Evolutionary conservation across 202 grass and related monocot species (phyloP).

Genomic region (Carex arenaria): DNA sequence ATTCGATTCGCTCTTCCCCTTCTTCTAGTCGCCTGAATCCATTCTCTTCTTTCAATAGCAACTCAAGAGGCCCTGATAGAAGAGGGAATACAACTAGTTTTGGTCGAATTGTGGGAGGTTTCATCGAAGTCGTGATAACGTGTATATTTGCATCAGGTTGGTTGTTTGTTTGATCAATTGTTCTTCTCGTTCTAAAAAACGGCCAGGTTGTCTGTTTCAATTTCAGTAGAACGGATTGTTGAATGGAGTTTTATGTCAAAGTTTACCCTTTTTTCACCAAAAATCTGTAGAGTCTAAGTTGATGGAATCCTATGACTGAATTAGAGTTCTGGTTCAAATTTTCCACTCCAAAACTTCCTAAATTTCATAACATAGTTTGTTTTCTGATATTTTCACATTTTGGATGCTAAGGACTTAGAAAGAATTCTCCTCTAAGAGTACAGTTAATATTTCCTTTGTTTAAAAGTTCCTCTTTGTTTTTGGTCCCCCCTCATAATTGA

Average conservation of each 20-base stretch:
- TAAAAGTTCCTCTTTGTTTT: neutral
- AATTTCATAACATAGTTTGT: neutral
- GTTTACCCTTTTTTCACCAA: neutral
- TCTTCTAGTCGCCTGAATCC: slow-evolving; percentile 9
- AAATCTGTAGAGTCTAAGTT: neutral
- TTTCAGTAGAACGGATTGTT: neutral
- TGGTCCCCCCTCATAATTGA: neutral
- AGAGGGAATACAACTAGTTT: neutral
- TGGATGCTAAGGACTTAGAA: neutral
- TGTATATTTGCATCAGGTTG: slow-evolving; percentile 54
- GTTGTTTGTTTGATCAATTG: neutral
- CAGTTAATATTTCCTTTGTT: no score
- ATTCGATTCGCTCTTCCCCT: slow-evolving; percentile 13
- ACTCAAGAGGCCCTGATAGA: neutral
- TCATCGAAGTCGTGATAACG: slow-evolving; percentile 35
- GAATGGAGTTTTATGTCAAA: neutral
- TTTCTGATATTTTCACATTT: neutral
- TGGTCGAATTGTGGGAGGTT: slow-evolving; percentile 17
- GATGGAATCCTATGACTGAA: neutral
- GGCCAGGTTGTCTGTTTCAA: neutral
- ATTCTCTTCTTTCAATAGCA: slow-evolving; percentile 10
- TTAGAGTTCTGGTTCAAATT: neutral
- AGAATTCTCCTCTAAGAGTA: neutral
- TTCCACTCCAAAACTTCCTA: neutral
- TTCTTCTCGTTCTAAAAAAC: neutral